Evolutionary conservation across 768 basidiomycete species (phyloP).

Genomic region (Agrocybe pediades): DNA sequence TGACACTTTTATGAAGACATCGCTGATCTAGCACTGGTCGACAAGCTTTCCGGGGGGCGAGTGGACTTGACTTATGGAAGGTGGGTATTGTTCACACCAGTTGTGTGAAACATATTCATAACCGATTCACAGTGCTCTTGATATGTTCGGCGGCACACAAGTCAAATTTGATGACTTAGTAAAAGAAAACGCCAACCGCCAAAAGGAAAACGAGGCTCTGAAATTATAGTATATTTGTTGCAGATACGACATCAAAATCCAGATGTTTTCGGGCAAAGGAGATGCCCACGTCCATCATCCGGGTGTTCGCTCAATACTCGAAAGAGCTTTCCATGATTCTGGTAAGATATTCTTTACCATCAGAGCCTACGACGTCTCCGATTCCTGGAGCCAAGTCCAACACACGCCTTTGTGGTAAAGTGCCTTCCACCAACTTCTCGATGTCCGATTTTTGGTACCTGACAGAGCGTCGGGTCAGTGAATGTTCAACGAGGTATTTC

Average conservation of each 20-base stretch:
- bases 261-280: background rate
- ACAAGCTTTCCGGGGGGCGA: constrained; percentile 75
- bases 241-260: background rate
- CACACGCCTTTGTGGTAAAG: constrained; percentile 89
- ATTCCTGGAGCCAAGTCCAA: constrained; percentile 92
- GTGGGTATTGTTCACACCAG: constrained; percentile 30
- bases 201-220: constrained; percentile 12
- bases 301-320: constrained; percentile 58
- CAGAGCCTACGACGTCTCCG: constrained; percentile 78
- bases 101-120: background rate
- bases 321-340: constrained; percentile 79
- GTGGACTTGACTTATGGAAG: constrained; percentile 90
- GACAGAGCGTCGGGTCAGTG: background rate
- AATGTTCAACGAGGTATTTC: background rate
- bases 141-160: constrained; percentile 70
- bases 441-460: constrained; percentile 72
- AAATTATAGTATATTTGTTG: background rate
- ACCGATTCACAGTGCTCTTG: constrained; percentile 43
- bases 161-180: constrained; percentile 65
- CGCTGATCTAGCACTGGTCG: constrained; percentile 78
- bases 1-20: constrained; percentile 50
- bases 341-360: constrained; percentile 81
- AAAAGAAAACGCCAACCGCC: constrained; percentile 23
- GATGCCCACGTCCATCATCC: background rate
- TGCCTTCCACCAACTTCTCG: constrained; percentile 81